These are phyloP conservation scores for Gamsiella multidivaricata DNA, from an alignment of 192 early-diverging fungal genomes.

Conservation along the genomic window DNA sequence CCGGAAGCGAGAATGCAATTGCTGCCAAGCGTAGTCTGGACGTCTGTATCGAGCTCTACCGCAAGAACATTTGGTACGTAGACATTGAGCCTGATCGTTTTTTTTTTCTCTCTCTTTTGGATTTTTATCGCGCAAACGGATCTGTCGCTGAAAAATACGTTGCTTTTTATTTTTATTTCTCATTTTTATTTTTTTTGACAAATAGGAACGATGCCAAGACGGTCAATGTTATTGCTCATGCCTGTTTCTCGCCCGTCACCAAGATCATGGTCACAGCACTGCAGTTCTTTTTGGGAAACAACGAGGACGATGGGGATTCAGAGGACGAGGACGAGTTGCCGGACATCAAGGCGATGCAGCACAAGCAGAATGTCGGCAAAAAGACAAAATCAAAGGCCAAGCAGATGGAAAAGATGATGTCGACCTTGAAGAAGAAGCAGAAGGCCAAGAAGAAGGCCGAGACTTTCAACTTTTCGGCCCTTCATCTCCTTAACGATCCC, in stretches of 20 bases:
- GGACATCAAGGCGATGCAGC: constrained; percentile 82
- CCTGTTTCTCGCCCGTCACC: constrained; percentile 90
- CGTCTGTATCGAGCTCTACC: constrained; percentile 97
- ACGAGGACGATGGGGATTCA: constrained; percentile 78
- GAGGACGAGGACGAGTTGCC: constrained; percentile 69
- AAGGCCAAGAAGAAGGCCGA: constrained; percentile 73
- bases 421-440: constrained; percentile 76
- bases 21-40: constrained; percentile 98
- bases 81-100: neutral
- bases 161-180: neutral
- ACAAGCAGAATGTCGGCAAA: constrained; percentile 82
- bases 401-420: constrained; percentile 82
- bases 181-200: neutral
- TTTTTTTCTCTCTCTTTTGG: too few species aligned
- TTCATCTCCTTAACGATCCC: constrained; percentile 95
- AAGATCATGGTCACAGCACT: constrained; percentile 95
- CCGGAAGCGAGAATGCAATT: constrained; percentile 76
- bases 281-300: constrained; percentile 92
- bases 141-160: too few species aligned
- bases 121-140: too few species aligned
- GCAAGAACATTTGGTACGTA: constrained; percentile 90
- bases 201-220: constrained; percentile 96
- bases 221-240: constrained; percentile 97
- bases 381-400: constrained; percentile 86
- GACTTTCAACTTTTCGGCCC: constrained; percentile 91